Evolutionary conservation across 352 stramenopile species (phyloP), one percentile per base, ranked within the genome.

Genomic region (Chrysophaeum taylorii): DNA sequence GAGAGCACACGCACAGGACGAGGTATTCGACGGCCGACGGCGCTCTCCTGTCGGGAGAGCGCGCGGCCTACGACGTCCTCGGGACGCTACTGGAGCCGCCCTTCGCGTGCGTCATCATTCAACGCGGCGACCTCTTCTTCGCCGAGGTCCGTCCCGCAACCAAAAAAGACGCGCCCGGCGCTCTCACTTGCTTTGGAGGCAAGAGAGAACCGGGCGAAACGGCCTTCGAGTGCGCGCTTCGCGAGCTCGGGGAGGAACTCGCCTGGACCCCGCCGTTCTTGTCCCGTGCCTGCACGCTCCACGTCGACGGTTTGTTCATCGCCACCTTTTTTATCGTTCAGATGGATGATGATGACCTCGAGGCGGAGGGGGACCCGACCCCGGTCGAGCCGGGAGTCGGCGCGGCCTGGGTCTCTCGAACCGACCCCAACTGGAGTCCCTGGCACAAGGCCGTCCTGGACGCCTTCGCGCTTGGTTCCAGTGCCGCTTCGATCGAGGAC

Each of bases 171-270:
- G 57, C 57, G 7, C 33, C 57, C 12, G 14, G 2, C 15, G 2
- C 29, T 16, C 36, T 66, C 12, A 66, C 57, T 9, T 66, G 57
- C 35, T 66, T 38, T n/a, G 57, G 57, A 31, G 57, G 57, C 33
- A 66, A 66, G 57, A 31, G 57, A 9, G 57, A 66, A 36, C 16
- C 18, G 33, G 57, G 57, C 57, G 57, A 66, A 36, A 48, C 14
- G 14, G 15, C 31, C 12, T 23, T 43, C 9, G 33, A 2, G 16
- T 66, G 57, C 57, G 14, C 27, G 23, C 33, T 66, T 23, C 31
- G 57, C 31, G 57, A 66, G 36, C 57, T 66, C 36, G 36, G 27
- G 9, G 57, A 66, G 57, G 57, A 66, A 25, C 14, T 66, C 16
- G 2, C 12, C 57, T 16, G 57, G 57, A 9, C 15, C 14, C 33